A percentile compares a stretch with the other conserved stretches of the same genome.
These are phyloP conservation scores for Persicaria tinctoria DNA, from an alignment of 148 eudicot species.

Conservation along the genomic window DNA sequence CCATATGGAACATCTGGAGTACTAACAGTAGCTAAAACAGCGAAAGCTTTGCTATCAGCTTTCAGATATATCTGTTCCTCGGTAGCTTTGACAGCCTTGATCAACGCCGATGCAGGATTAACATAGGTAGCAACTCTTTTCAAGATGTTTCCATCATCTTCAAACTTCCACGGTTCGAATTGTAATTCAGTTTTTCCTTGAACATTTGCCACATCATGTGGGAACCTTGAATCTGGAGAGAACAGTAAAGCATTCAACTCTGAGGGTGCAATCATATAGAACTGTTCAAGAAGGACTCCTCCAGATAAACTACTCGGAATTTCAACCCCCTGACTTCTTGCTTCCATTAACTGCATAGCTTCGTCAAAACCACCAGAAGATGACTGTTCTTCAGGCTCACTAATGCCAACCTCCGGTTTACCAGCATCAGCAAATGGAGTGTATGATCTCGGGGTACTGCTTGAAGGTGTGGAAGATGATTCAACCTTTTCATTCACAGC, in stretches of 20 bases:
- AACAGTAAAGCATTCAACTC: conserved; percentile 63
- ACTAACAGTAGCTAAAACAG: conserved; percentile 52
- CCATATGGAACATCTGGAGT: conserved; percentile 96
- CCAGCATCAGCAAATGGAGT: conserved; percentile 25
- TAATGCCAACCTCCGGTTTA: conserved; percentile 25
- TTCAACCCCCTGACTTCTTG: conserved; percentile 44
- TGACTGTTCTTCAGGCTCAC: conserved; percentile 19
- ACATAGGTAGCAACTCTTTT: conserved; percentile 53
- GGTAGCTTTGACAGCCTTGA: conserved; percentile 66
- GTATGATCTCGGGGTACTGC: neutral
- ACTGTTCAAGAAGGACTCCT: conserved; percentile 66
- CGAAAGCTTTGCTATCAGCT: conserved; percentile 67
- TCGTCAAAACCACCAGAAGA: conserved; percentile 53
- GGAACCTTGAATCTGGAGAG: conserved; percentile 66
- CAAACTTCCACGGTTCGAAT: conserved; percentile 61
- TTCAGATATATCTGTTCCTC: conserved; percentile 81
- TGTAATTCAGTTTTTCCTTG: conserved; percentile 60
- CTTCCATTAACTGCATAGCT: conserved; percentile 40
- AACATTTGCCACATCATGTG: conserved; percentile 28
- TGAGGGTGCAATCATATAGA: conserved; percentile 40
- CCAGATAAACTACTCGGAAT: conserved; percentile 56
- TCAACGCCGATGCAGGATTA: conserved; percentile 57
- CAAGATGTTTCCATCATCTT: conserved; percentile 33
- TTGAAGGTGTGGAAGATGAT: neutral
- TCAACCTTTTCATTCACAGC: neutral